These are phyloP conservation scores for Verticillium klebahnii DNA, from an alignment of 2,329 filamentous ascomycete genomes.

Conservation along the genomic window DNA sequence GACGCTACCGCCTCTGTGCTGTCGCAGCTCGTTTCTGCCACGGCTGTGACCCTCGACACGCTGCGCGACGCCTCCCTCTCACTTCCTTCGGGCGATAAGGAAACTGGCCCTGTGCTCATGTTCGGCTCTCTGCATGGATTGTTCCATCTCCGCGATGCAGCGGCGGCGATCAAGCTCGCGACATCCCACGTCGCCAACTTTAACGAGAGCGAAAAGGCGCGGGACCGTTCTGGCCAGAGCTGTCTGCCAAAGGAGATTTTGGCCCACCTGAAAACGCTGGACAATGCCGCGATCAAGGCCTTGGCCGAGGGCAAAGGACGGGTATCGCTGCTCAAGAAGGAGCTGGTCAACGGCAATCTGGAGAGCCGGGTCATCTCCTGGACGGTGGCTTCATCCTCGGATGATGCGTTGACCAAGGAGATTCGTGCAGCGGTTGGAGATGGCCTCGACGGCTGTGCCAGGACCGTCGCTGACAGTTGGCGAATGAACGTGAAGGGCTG, in stretches of 20 bases:
- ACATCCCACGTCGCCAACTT: slow-evolving; percentile 28
- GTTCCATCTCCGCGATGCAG: slow-evolving; percentile 32
- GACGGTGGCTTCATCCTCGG: slow-evolving; percentile 15
- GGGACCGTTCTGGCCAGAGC: slow-evolving; percentile 32
- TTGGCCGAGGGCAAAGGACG: slow-evolving; percentile 26
- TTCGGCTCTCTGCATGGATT: slow-evolving; percentile 30
- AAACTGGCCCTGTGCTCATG: slow-evolving; percentile 12
- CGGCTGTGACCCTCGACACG: slow-evolving; percentile 20
- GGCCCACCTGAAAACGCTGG: slow-evolving; percentile 27
- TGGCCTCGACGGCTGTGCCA: slow-evolving; percentile 10
- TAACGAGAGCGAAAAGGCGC: slow-evolving; percentile 33
- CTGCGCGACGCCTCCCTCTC: slow-evolving; percentile 14
- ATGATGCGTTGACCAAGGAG: slow-evolving; percentile 5
- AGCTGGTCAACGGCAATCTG: slow-evolving; percentile 20
- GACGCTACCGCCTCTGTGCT: background rate
- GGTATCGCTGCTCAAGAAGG: slow-evolving; percentile 23
- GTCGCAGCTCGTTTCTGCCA: slow-evolving; percentile 4
- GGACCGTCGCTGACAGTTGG: slow-evolving; percentile 17
- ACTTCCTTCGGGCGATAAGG: slow-evolving; percentile 2
- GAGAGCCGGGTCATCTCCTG: slow-evolving; percentile 19
- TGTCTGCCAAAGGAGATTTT: slow-evolving; percentile 31
- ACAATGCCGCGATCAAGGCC: slow-evolving; percentile 20
- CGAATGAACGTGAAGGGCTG: slow-evolving; percentile 17
- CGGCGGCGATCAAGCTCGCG: slow-evolving; percentile 24
- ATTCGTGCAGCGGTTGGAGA: slow-evolving; percentile 6